Percentiles rank a stretch among this genome's conserved stretches.
These are phyloP conservation scores for Pseudocercospora musae DNA, from an alignment of 2,329 filamentous ascomycete species.

Conservation along the genomic window DNA sequence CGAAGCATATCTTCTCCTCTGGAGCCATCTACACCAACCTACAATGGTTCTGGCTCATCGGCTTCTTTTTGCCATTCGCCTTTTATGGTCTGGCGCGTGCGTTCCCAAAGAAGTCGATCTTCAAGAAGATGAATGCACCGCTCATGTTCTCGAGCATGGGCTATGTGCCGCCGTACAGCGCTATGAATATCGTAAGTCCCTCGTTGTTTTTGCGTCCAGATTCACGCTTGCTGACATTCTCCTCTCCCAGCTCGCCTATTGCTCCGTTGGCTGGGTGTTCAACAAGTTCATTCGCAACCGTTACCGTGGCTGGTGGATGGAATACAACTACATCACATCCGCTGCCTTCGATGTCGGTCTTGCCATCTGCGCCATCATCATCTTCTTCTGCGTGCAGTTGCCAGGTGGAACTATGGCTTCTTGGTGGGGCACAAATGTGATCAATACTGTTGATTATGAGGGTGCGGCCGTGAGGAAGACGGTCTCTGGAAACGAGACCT, in stretches of 20 bases:
- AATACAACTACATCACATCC: constrained; percentile 86
- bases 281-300: constrained; percentile 70
- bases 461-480: constrained; percentile 29
- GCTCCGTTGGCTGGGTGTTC: constrained; percentile 78
- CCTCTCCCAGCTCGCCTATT: constrained; percentile 71
- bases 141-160: constrained; percentile 76
- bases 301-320: constrained; percentile 63
- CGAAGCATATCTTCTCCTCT: constrained; percentile 48
- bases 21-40: constrained; percentile 72
- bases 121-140: constrained; percentile 43
- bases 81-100: constrained; percentile 61
- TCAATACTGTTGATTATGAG: constrained; percentile 19
- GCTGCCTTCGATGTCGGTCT: constrained; percentile 80
- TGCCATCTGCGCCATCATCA: constrained; percentile 77
- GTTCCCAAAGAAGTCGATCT: constrained; percentile 17
- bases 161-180: constrained; percentile 80
- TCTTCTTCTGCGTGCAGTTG: constrained; percentile 83
- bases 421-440: constrained; percentile 53
- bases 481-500: constrained; percentile 61
- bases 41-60: constrained; percentile 78
- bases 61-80: constrained; percentile 68
- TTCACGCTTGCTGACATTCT: not conserved
- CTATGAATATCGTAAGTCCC: constrained; percentile 58
- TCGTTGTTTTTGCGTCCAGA: not conserved
- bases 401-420: constrained; percentile 73